Evolutionary conservation across 176 grass and related monocot genomes (phyloP).

Genomic region (Bromus sterilis): DNA sequence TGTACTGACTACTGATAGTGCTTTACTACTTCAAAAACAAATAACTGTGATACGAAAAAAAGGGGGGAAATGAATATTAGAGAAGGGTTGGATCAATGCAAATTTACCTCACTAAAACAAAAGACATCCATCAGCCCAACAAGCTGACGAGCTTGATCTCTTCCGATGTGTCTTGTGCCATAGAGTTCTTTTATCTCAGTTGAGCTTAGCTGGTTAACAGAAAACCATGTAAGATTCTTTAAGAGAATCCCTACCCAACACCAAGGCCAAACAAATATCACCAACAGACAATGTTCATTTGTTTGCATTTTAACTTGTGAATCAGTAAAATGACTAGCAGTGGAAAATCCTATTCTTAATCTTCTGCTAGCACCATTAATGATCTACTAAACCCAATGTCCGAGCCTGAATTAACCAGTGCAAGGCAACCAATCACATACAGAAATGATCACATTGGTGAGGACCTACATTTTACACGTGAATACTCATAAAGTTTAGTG

Average conservation of each 20-base stretch:
- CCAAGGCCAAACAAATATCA: background rate
- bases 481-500: background rate
- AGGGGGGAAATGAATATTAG: background rate
- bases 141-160: slow-evolving; percentile 62
- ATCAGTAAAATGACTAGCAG: background rate
- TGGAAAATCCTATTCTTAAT: background rate
- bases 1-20: background rate
- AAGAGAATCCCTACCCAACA: background rate
- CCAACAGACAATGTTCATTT: background rate
- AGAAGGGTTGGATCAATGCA: slow-evolving; percentile 10
- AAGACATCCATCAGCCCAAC: slow-evolving; percentile 99
- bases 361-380: background rate
- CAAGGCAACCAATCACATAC: background rate
- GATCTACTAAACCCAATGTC: background rate
- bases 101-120: slow-evolving; percentile 93
- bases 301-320: background rate
- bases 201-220: slow-evolving; percentile 61
- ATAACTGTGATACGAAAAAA: background rate
- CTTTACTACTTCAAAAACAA: background rate
- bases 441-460: background rate
- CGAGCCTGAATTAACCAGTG: background rate
- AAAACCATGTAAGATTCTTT: slow-evolving; percentile 5
- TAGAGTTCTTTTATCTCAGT: slow-evolving; percentile 88
- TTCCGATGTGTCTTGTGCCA: slow-evolving; percentile 86
- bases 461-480: background rate